Base-by-base conservation (phyloP, 1,139 yeast species). In the Lodderomyces orthopsilosis region DNA sequence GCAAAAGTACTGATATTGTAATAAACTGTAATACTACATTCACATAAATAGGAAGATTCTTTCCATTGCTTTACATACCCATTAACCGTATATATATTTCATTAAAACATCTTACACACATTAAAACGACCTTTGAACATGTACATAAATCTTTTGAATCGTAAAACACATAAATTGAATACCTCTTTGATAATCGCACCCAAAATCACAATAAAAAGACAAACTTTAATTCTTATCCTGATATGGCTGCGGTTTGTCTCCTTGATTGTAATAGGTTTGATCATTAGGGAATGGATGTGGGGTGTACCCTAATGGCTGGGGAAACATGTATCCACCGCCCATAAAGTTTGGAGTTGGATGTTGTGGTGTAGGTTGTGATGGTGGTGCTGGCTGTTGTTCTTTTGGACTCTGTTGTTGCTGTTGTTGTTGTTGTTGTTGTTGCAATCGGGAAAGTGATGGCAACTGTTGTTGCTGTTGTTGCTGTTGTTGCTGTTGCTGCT, bases 241-340 rank as follows among this genome's bases (percentile, higher is more conserved):
- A n/a, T n/a, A 19, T 17, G 21, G 26, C 12, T 3, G 26, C 21
- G 15, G 32, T 28, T 39, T 35, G 7, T 15, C 27, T 4, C 17
- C 12, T 39, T 32, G 41, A 26, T 33, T 27, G 30, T 32, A 36
- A 33, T 26, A 36, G 4, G 19, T 8, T 30, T 30, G 34, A 41
- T 37, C 41, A 24, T 35, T 37, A 22, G 37, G 23, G 21, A 14
- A 37, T 34, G 18, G 37, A 3, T 21, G 15, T 19, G 35, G 35
- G 14, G 24, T 22, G 24, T 26, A 41, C 10, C 41, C 41, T 8
- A 40, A 21, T 37, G 40, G 47, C 28, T 41, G 45, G 2, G 47
- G 47, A 28, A 45, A 45, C 43, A 41, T 40, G 19, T 45, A 45
- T 13, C 47, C 40, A 17, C 42, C 41, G 33, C 33, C 35, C 35